phyloP scores from a whole-genome alignment of 768 basidiomycete genomes.

The Tephrocybe sp. region DNA sequence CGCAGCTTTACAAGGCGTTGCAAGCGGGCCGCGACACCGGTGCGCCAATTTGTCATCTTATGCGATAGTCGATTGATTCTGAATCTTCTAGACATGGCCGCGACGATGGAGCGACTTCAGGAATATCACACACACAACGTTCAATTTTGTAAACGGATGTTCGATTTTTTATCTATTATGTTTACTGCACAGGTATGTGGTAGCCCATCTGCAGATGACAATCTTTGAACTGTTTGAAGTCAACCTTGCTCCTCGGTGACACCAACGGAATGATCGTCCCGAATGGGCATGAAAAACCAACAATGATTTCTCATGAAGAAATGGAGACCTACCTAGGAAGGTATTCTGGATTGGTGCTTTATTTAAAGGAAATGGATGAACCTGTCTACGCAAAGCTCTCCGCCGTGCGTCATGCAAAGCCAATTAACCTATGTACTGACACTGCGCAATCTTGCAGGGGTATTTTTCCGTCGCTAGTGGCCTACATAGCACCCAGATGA shows the following conservation, averaged over 20 bases:
- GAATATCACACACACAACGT: conserved; percentile 89
- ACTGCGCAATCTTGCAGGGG: conserved; percentile 48
- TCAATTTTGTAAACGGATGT: conserved; percentile 91
- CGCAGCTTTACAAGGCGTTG: conserved; percentile 92
- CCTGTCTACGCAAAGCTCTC: conserved; percentile 84
- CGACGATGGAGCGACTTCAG: conserved; percentile 88
- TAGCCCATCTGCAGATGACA: background rate
- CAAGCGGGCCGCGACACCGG: conserved; percentile 89
- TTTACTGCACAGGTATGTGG: conserved; percentile 79
- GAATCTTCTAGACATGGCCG: conserved; percentile 78
- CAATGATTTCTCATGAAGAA: conserved; percentile 60
- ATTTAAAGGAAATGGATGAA: conserved; percentile 97
- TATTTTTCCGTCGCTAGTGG: conserved; percentile 89
- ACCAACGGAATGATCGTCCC: conserved; percentile 53
- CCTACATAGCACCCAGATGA: conserved; percentile 81
- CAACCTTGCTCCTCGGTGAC: conserved; percentile 67
- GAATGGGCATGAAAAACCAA: conserved; percentile 42
- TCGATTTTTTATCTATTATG: conserved; percentile 90
- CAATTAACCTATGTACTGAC: background rate
- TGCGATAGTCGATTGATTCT: conserved; percentile 10
- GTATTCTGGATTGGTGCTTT: conserved; percentile 88
- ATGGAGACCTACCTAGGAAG: conserved; percentile 84
- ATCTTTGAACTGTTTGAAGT: conserved; percentile 34
- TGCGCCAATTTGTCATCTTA: conserved; percentile 28
- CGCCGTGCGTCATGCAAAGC: conserved; percentile 55